A percentile compares a stretch with the other conserved stretches of the same genome.
These are phyloP conservation scores for Coemansia sp. DNA, from an alignment of 192 early-diverging fungal species.

Conservation along the genomic window DNA sequence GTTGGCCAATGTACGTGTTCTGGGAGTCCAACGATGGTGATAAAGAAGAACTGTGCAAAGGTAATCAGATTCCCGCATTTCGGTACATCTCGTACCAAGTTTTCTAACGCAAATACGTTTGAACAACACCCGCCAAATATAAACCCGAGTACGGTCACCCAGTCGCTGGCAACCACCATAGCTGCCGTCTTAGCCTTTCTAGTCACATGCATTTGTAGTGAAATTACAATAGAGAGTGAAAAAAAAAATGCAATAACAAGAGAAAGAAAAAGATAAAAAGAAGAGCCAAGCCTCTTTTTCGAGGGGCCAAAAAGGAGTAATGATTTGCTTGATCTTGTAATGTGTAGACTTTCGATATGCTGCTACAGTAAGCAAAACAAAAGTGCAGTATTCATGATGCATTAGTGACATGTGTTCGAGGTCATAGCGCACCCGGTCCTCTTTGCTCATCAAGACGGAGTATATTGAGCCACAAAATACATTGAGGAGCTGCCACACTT, in stretches of 20 bases:
- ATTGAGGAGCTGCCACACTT: neutral
- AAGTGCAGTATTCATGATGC: neutral
- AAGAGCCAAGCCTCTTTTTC: neutral
- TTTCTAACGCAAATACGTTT: constrained; percentile 83
- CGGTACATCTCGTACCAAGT: constrained; percentile 63
- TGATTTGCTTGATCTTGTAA: neutral
- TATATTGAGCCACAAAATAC: neutral
- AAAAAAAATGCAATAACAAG: constrained; percentile 1
- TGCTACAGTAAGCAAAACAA: neutral
- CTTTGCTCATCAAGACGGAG: neutral
- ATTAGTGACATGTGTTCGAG: neutral
- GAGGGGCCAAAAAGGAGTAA: neutral
- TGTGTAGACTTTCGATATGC: neutral
- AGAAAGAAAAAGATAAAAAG: neutral
- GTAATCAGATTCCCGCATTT: constrained; percentile 79
- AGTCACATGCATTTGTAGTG: constrained; percentile 1
- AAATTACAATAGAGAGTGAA: constrained; percentile 2
- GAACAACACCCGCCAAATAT: constrained; percentile 91
- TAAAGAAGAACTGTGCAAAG: constrained; percentile 78
- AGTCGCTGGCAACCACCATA: constrained; percentile 44
- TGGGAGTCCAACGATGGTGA: constrained; percentile 69
- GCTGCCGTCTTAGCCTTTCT: constrained; percentile 19
- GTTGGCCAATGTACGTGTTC: constrained; percentile 55
- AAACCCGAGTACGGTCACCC: constrained; percentile 63
- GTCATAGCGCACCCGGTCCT: neutral